Base-by-base conservation (phyloP, 768 basidiomycete genomes). In the Boletus rubropictus region DNA sequence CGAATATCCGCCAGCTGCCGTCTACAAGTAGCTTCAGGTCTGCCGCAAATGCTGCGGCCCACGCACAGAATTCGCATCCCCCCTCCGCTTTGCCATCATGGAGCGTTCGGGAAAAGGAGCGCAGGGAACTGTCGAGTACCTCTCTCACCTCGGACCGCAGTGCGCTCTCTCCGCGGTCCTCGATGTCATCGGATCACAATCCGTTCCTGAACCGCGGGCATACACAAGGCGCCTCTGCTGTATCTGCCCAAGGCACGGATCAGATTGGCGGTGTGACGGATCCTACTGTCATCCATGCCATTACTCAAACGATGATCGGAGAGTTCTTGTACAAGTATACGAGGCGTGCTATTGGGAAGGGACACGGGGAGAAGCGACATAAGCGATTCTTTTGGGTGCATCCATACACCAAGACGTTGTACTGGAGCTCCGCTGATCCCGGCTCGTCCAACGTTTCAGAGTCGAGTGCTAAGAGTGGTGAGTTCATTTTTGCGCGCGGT, bases 361-460 rank as follows among this genome's bases (percentile, higher is more conserved):
- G 91, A 11, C 79, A 92, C 63, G 89, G 89, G 18, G 86, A 91
- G 64, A 84, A 81, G 64, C 74, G 94, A 42, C 96, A 99, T 68
- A 84, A 82, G 65, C 77, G 96, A 31, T 99, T 93, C 81, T 96
- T 98, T 78, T 99, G 96, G 96, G 84, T 99, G n/a, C 95, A 98
- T 68, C 96, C 96, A 17, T 99, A 98, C 64, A 98, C 94, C 33
- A 91, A 90, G 73, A 97, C 93, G 5, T 60, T 99, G 49, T 97
- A 98, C 67, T 99, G 96, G 96, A 91, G 90, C 60, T 85, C 89
- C 15, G 81, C 84, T 9, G 95, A 98, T 69, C 96, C 95, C 41
- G 93, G 91, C 24, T 89, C 89, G 21, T 80, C 81, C 32, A 83
- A 83, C 56, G 88, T 91, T 15, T 80, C 85, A 1, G 93, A 97